Conservation (phyloP, 1,139 yeast species). For the Pichia sorboxylosa region DNA sequence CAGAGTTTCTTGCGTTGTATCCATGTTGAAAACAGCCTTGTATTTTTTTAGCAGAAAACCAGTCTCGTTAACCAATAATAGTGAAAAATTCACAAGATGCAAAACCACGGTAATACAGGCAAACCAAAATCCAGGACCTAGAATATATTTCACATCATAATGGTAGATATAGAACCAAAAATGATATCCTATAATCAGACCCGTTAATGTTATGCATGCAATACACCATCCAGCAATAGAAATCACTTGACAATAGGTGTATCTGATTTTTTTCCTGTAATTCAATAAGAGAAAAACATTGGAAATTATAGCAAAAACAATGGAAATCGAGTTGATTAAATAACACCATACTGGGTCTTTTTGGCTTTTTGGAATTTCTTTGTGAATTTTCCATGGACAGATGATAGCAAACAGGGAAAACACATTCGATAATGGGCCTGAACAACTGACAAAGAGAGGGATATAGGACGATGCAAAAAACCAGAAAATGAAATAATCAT, state of each 20-base stretch:
- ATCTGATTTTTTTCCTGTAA: slow-evolving; percentile 46
- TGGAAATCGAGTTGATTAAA: slow-evolving; percentile 47
- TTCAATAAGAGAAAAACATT: slow-evolving; percentile 57
- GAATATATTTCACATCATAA: slow-evolving; percentile 14
- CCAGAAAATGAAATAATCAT: slow-evolving; percentile 41
- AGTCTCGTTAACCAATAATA: slow-evolving; percentile 44
- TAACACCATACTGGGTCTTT: slow-evolving; percentile 36
- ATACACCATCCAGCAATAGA: slow-evolving; percentile 53
- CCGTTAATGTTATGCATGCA: slow-evolving; percentile 42
- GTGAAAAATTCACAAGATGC: slow-evolving; percentile 43
- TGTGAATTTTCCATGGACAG: slow-evolving; percentile 49
- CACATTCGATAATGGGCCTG: slow-evolving; percentile 70
- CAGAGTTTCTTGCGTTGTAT: slow-evolving; percentile 54
- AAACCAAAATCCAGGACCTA: slow-evolving; percentile 67
- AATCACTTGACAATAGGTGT: slow-evolving; percentile 45
- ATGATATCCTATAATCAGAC: slow-evolving; percentile 31
- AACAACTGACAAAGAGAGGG: slow-evolving; percentile 64
- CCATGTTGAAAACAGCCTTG: slow-evolving; percentile 57
- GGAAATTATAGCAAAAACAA: slow-evolving; percentile 53
- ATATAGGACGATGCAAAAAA: slow-evolving; percentile 50
- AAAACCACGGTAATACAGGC: slow-evolving; percentile 54
- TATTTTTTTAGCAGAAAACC: slow-evolving; percentile 52
- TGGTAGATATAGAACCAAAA: slow-evolving; percentile 14
- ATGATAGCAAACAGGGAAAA: slow-evolving; percentile 61
- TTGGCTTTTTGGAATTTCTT: slow-evolving; percentile 16